These are phyloP conservation scores for Aspergillus sp. DNA, from an alignment of 2,329 filamentous ascomycete species.

Conservation along the genomic window DNA sequence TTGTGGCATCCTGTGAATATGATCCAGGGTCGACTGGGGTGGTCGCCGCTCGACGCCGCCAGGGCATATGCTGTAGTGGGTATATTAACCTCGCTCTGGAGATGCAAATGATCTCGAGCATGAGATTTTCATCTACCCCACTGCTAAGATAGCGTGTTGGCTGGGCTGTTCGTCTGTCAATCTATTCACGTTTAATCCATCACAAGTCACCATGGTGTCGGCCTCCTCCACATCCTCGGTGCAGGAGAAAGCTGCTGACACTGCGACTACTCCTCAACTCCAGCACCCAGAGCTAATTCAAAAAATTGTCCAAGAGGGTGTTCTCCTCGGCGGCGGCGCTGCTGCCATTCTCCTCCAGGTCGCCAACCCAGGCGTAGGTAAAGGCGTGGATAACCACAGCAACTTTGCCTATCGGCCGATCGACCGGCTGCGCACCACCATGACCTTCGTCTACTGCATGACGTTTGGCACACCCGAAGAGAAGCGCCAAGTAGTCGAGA, in stretches of 20 bases:
- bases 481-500: constrained; percentile 33
- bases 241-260: background rate
- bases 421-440: constrained; percentile 38
- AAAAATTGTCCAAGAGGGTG: constrained; percentile 33
- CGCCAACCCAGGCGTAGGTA: constrained; percentile 39
- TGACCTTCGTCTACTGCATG: constrained; percentile 42
- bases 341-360: constrained; percentile 41
- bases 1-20: background rate
- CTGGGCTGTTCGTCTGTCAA: too few species aligned
- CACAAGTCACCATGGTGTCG: background rate
- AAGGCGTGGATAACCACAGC: constrained; percentile 37
- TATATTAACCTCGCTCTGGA: too few species aligned
- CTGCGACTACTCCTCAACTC: background rate
- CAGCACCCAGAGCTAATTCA: constrained; percentile 15
- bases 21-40: background rate
- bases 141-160: too few species aligned
- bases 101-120: too few species aligned
- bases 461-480: constrained; percentile 33
- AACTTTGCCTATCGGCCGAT: constrained; percentile 37
- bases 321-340: constrained; percentile 35
- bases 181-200: background rate
- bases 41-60: background rate
- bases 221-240: background rate
- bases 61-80: too few species aligned
- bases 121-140: too few species aligned